Base-by-base conservation (phyloP, 306 rosid species). In the Purshia tridentata region DNA sequence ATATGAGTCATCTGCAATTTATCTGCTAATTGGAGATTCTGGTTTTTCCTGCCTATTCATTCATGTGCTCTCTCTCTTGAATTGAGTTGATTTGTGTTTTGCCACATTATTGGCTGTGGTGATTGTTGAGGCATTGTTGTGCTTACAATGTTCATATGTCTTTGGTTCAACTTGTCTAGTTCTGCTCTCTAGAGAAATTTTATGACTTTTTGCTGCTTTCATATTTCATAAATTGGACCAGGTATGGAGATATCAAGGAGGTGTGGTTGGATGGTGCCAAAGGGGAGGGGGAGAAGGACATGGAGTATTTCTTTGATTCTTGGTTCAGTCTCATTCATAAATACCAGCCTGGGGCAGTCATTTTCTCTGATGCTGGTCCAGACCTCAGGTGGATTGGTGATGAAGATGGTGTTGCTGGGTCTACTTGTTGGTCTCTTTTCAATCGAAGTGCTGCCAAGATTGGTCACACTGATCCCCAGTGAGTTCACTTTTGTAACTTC, bases 391-490 rank as follows among this genome's bases (percentile, higher is more conserved):
- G 98, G 98, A 42, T 93, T 63, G 98, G 98, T 1, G 77, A 89
- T 41, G 97, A 93, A 84, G 13, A 65, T 35, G 98, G 96, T 19
- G 67, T 71, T 70, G 94, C 86, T 53, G 89, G 83, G 37, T 80
- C 91, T 71, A 89, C 98, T 59, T 88, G 94, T 72, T 93, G 98
- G 98, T 93, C 98, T 56, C 87, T 78, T 54, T 91, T 80, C 82
- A 91, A 93, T 81, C 55, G 78, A 76, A 84, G 88, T 55, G 64
- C 63, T 61, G 56, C 49, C 35, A 54, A 57, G 53, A 93, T 93
- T 52, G 97, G 96, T 3, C 35, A 53, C 53, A 14, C 50, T 22
- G 77, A 73, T 58, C 52, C 78, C 20, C 45, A n/a, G 98, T 91
- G 83, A 91, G 98, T 85, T 76, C 59, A 19, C 75, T 75, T 78